Conservation (phyloP, 768 basidiomycete genomes). For the Crucibulum laeve region DNA sequence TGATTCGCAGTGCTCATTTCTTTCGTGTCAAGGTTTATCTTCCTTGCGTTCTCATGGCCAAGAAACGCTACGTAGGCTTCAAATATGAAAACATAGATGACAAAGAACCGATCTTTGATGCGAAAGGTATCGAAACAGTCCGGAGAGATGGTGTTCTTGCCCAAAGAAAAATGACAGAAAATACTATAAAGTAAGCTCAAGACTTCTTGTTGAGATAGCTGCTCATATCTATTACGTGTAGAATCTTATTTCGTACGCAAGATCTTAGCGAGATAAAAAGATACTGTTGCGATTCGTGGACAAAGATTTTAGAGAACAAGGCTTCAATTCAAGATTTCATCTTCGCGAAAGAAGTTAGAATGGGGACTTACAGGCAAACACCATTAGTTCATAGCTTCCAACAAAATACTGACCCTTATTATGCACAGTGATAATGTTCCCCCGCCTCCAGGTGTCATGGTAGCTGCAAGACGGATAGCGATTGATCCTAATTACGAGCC, state of each 20-base stretch:
- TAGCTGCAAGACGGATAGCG: constrained; percentile 73
- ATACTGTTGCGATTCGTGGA: constrained; percentile 83
- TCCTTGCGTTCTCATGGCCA: constrained; percentile 92
- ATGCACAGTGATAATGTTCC: constrained; percentile 66
- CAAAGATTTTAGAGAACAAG: constrained; percentile 74
- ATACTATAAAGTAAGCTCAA: constrained; percentile 69
- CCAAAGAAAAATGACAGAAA: constrained; percentile 90
- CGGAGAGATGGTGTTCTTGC: constrained; percentile 89
- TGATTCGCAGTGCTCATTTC: not conserved
- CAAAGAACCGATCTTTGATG: constrained; percentile 77
- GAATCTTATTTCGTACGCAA: constrained; percentile 86
- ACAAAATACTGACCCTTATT: not conserved
- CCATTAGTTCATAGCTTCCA: not conserved
- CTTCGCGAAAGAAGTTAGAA: constrained; percentile 88
- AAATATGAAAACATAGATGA: constrained; percentile 89
- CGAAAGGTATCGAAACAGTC: constrained; percentile 97
- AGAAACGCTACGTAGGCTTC: constrained; percentile 98
- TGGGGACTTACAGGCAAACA: constrained; percentile 87
- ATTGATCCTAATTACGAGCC: constrained; percentile 79
- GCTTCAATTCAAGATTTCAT: constrained; percentile 90
- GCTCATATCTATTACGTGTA: constrained; percentile 22
- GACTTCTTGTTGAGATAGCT: not conserved
- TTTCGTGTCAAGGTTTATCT: constrained; percentile 75
- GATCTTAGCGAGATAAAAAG: constrained; percentile 87
- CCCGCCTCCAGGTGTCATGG: constrained; percentile 89